Conservation (phyloP, 1,284 basidiomycete genomes). For the Apiotrichum mycotoxinovorans region DNA sequence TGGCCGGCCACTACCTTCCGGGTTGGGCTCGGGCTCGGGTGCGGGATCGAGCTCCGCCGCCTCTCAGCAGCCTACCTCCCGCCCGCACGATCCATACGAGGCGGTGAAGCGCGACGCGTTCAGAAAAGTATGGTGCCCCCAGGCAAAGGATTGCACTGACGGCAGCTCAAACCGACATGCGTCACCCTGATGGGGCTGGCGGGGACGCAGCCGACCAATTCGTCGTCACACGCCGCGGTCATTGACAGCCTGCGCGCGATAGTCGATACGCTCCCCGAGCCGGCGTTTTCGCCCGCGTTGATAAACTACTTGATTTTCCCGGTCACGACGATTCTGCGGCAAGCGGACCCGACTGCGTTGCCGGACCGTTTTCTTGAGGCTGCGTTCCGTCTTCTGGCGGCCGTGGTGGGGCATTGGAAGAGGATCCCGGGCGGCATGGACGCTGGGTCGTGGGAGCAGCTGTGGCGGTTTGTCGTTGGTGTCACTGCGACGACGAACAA, state of each 20-base stretch:
- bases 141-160: too few species aligned
- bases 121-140: conserved; percentile 33
- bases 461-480: conserved; percentile 69
- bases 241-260: conserved; percentile 57
- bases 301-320: conserved; percentile 84
- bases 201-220: conserved; percentile 56
- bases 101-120: conserved; percentile 39
- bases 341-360: conserved; percentile 60
- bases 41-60: not conserved
- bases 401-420: conserved; percentile 75
- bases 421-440: conserved; percentile 57
- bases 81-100: not conserved
- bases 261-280: conserved; percentile 53
- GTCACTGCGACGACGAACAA: conserved; percentile 52
- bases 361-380: conserved; percentile 76
- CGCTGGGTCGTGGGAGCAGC: conserved; percentile 67
- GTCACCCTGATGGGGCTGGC: conserved; percentile 71
- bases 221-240: conserved; percentile 56
- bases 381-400: conserved; percentile 60
- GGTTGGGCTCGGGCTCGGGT: too few species aligned
- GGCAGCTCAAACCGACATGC: conserved; percentile 69
- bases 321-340: conserved; percentile 71
- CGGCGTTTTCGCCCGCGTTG: conserved; percentile 58
- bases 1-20: conserved; percentile 15
- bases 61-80: too few species aligned